Evolutionary conservation across 2,329 filamentous ascomycete species (phyloP).

Genomic region (Fusarium sp.): DNA sequence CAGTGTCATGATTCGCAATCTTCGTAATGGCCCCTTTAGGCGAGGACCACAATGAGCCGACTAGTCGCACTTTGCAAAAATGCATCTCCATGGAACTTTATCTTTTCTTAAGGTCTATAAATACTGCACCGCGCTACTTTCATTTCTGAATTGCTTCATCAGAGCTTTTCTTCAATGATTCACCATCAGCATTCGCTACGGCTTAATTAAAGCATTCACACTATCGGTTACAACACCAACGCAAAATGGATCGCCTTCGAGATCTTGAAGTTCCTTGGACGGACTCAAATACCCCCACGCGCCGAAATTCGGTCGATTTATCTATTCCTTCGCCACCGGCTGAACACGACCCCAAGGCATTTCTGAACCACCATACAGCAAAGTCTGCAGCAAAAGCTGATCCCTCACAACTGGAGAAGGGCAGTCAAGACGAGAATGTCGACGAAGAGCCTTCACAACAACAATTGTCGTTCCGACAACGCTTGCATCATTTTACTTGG

Average conservation of each 20-base stretch:
- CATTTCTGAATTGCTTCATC: not conserved
- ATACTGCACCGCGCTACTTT: not conserved
- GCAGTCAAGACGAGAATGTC: not conserved
- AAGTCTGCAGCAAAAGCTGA: not conserved
- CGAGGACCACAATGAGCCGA: conserved; percentile 19
- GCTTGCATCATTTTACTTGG: conserved; percentile 71
- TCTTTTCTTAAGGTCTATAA: conserved; percentile 15
- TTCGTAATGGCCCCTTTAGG: conserved; percentile 34
- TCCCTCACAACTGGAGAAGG: conserved; percentile 25
- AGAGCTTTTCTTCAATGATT: not conserved
- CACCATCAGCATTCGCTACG: conserved; percentile 2
- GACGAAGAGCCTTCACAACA: not conserved
- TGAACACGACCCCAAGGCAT: conserved; percentile 17
- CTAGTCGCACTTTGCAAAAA: not conserved
- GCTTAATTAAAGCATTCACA: not conserved
- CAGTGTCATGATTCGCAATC: conserved; percentile 29
- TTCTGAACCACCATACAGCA: conserved; percentile 7
- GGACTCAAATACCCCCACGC: conserved; percentile 41
- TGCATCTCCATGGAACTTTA: not conserved
- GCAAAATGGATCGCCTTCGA: conserved; percentile 31
- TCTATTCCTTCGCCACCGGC: conserved; percentile 6
- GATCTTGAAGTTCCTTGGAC: conserved; percentile 36
- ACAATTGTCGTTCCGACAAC: conserved; percentile 53
- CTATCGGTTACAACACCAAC: not conserved
- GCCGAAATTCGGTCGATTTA: conserved; percentile 36